Evolutionary conservation across 129 eudicot species (phyloP).

Genomic region (Saposhnikovia divaricata): DNA sequence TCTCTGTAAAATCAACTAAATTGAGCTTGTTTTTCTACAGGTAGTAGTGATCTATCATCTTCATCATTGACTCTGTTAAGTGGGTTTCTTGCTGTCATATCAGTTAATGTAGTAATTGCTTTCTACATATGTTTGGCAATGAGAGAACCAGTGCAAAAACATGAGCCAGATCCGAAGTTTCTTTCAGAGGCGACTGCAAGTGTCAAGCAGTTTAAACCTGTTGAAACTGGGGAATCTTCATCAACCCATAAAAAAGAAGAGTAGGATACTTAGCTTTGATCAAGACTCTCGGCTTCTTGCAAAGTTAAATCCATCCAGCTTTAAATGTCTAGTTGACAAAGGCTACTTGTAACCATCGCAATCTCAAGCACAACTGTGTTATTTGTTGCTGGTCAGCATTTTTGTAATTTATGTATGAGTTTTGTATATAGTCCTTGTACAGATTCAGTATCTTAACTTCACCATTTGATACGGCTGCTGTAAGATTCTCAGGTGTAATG

Average conservation of each 20-base stretch:
- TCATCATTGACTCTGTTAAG: slow-evolving; percentile 57
- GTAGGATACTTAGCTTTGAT: slow-evolving; percentile 16
- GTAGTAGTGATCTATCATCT: slow-evolving; percentile 44
- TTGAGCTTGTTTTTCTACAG: slow-evolving; percentile 24
- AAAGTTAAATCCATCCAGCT: neutral
- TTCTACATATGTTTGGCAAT: slow-evolving; percentile 74
- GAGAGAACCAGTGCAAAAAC: slow-evolving; percentile 65
- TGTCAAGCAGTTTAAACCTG: slow-evolving; percentile 29
- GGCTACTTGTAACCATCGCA: neutral
- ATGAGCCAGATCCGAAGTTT: slow-evolving; percentile 75
- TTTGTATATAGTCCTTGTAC: neutral
- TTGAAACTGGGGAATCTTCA: slow-evolving; percentile 23
- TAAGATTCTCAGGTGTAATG: neutral
- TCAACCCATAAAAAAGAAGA: slow-evolving; percentile 32
- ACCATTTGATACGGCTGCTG: neutral
- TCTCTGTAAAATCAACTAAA: too few relatives aligned
- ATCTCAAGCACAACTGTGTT: neutral
- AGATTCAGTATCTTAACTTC: neutral
- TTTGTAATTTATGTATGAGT: slow-evolving; percentile 2
- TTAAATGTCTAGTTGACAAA: neutral
- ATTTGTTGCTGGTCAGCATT: neutral
- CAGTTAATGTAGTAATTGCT: slow-evolving; percentile 67
- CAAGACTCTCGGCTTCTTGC: neutral
- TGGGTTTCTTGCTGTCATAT: slow-evolving; percentile 76
- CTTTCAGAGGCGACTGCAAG: slow-evolving; percentile 74